Evolutionary conservation across 2,329 filamentous ascomycete genomes (phyloP).

Genomic region (Byssoonygena ceratinophila): DNA sequence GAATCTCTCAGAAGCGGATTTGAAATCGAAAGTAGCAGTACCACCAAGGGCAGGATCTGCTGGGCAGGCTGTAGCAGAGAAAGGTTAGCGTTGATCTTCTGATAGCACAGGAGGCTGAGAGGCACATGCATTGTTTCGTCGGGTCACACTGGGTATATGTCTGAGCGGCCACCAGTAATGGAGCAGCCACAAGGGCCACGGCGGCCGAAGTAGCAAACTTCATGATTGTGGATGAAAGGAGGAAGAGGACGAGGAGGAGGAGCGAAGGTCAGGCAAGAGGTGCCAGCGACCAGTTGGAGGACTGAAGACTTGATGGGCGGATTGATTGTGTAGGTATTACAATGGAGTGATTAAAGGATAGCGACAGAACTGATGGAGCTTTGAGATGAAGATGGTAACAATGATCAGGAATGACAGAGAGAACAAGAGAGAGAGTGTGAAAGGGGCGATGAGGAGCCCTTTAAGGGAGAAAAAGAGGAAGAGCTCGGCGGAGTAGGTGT

Average conservation of each 20-base stretch:
- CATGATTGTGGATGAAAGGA: slow-evolving; percentile 23
- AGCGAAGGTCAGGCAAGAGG: slow-evolving; percentile 3
- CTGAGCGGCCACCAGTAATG: slow-evolving; percentile 29
- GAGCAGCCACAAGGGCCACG: slow-evolving; percentile 22
- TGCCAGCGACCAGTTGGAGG: not conserved
- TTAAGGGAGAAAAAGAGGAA: too few species aligned
- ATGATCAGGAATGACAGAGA: slow-evolving; percentile 3
- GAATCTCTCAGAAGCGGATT: slow-evolving; percentile 70
- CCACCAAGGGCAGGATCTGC: slow-evolving; percentile 70
- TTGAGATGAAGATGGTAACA: too few species aligned
- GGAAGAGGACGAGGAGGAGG: not conserved
- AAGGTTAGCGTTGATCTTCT: not conserved
- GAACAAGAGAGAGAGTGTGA: not conserved
- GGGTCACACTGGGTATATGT: slow-evolving; percentile 39
- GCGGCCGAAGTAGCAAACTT: slow-evolving; percentile 23
- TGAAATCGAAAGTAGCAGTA: slow-evolving; percentile 74
- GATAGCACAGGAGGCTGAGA: not conserved
- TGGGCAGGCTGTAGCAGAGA: slow-evolving; percentile 50
- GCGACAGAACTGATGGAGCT: too few species aligned
- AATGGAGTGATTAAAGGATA: too few species aligned
- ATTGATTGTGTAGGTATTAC: too few species aligned
- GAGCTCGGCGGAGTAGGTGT: too few species aligned
- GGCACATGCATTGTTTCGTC: slow-evolving; percentile 28
- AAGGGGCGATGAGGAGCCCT: too few species aligned
- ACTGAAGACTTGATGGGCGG: not conserved